Conservation (phyloP, 371 early-diverging fungal species). For the Mortierella sp. region DNA sequence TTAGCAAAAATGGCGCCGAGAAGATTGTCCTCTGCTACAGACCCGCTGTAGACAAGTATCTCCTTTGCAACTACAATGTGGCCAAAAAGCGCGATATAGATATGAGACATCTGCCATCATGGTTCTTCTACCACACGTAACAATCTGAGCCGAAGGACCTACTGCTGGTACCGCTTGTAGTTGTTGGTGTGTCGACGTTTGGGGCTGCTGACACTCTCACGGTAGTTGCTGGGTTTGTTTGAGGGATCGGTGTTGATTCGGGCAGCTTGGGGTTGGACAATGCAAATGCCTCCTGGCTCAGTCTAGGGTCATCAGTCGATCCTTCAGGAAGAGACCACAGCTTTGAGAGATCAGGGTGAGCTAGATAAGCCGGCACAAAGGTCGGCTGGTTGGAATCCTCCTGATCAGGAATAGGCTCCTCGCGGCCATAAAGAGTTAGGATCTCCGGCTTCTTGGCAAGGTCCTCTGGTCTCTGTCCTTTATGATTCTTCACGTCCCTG, state of each 20-base stretch:
- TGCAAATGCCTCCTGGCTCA: slow-evolving; percentile 44
- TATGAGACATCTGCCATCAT: no score
- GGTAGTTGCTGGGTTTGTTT: not conserved
- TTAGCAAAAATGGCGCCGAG: slow-evolving; percentile 66
- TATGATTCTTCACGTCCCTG: slow-evolving; percentile 60
- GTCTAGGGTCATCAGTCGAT: slow-evolving; percentile 60
- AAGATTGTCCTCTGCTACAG: slow-evolving; percentile 58
- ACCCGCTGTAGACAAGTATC: slow-evolving; percentile 57
- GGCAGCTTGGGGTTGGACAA: slow-evolving; percentile 29
- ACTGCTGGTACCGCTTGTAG: slow-evolving; percentile 6
- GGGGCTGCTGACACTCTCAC: not conserved
- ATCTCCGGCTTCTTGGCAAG: slow-evolving; percentile 63
- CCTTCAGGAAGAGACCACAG: slow-evolving; percentile 80
- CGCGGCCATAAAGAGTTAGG: slow-evolving; percentile 54
- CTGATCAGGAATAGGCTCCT: slow-evolving; percentile 16
- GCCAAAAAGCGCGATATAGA: not conserved
- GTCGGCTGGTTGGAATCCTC: slow-evolving; percentile 54
- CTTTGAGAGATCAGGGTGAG: slow-evolving; percentile 76
- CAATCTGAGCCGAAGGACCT: not conserved
- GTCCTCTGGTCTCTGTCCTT: slow-evolving; percentile 68
- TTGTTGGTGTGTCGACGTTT: not conserved
- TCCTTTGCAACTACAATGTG: slow-evolving; percentile 55
- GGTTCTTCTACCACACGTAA: not conserved
- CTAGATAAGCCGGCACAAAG: slow-evolving; percentile 76
- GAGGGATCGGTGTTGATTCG: slow-evolving; percentile 22